Conservation (phyloP, 345 rosid species). For the Hirschfeldia incana region DNA sequence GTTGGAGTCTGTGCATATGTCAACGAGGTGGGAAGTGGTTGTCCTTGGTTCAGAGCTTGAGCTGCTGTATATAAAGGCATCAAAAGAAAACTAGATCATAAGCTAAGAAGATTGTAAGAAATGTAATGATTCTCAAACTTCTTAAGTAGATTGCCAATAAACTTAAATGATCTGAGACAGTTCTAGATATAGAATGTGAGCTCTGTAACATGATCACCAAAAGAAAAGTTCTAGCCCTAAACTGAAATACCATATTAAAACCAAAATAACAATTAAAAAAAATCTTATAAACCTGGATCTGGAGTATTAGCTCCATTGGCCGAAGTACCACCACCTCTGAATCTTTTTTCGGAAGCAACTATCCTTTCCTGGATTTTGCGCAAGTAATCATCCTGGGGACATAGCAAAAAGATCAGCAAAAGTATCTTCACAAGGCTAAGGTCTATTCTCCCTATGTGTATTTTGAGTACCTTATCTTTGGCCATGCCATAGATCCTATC, state of each 20-base stretch:
- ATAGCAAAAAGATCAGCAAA: not conserved
- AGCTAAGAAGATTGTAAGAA: not conserved
- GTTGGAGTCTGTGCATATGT: not conserved
- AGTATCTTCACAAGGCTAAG: not conserved
- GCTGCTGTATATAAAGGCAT: not conserved
- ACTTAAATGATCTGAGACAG: not conserved
- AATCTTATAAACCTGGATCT: not conserved
- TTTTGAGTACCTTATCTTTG: not conserved
- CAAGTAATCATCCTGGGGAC: not conserved
- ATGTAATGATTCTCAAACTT: not conserved
- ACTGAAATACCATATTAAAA: not conserved
- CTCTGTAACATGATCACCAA: not conserved
- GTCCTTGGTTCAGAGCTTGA: not conserved
- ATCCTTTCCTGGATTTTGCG: conserved; percentile 1
- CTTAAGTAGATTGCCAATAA: not conserved
- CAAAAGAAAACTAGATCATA: not conserved
- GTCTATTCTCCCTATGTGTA: not conserved
- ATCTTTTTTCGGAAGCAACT: not conserved
- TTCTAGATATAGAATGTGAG: not conserved
- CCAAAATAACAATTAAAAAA: not conserved
- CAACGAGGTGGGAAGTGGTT: not conserved
- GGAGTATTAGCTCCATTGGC: not conserved
- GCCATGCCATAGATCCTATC: not conserved
- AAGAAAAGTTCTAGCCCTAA: not conserved
- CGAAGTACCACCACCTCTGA: not conserved